Evolutionary conservation across 164 flowering plant genomes (phyloP).

Genomic region (Piper longum): DNA sequence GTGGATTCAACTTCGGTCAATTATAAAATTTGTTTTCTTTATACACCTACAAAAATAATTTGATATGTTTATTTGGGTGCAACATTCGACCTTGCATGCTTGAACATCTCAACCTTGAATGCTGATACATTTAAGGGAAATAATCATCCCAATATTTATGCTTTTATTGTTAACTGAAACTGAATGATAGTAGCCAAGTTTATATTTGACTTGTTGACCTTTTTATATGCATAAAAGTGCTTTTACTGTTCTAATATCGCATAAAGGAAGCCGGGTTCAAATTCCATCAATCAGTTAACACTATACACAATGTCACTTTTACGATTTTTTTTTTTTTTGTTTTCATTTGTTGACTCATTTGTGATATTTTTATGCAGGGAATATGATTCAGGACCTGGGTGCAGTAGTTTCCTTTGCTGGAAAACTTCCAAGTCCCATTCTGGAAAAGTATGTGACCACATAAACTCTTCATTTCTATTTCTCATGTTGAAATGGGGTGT

Average conservation of each 20-base stretch:
- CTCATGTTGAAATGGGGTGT: not conserved
- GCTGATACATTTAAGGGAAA: not conserved
- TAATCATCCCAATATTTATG: not conserved
- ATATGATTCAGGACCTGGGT: constrained; percentile 13
- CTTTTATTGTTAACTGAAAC: not conserved
- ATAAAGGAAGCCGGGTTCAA: not conserved
- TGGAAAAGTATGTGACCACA: constrained; percentile 3
- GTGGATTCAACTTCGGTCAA: no score
- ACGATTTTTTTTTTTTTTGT: not conserved
- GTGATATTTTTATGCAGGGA: constrained; percentile 1
- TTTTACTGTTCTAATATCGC: no score
- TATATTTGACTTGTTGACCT: not conserved
- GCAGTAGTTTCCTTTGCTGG: constrained; percentile 13
- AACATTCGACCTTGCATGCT: not conserved
- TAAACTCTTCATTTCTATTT: not conserved
- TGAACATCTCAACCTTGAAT: not conserved
- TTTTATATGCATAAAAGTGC: not conserved
- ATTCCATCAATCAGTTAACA: not conserved
- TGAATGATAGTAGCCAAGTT: not conserved
- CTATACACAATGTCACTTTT: not conserved
- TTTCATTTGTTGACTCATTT: not conserved
- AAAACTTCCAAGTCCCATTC: constrained; percentile 4
- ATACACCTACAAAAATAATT: no score
- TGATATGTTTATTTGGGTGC: not conserved
- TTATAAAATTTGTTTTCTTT: not conserved